Percentiles rank a stretch among this genome's conserved stretches.
phyloP scores from a whole-genome alignment of 164 flowering plant species.

The Macadamia integrifolia region DNA sequence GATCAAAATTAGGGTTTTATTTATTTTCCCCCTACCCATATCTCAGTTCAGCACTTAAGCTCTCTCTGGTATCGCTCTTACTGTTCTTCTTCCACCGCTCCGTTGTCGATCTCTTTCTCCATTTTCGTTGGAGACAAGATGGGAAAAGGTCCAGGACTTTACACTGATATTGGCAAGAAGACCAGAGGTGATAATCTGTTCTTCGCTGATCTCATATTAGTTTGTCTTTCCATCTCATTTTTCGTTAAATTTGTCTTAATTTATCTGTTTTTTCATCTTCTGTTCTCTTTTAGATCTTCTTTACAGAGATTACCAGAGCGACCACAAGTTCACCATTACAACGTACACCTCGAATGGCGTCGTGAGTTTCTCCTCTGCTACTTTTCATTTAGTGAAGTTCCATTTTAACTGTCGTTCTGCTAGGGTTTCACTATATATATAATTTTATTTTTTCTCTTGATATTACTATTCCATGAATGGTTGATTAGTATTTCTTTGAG shows the following conservation, averaged over 20 bases:
- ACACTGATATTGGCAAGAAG: conserved; percentile 28
- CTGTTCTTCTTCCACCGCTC: conserved; percentile 32
- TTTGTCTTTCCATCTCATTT: neutral
- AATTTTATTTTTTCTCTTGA: too few species aligned
- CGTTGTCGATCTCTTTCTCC: too few species aligned
- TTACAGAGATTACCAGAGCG: conserved; percentile 80
- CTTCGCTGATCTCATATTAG: neutral
- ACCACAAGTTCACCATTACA: conserved; percentile 79
- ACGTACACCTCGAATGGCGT: conserved; percentile 72
- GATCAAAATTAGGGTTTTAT: neutral
- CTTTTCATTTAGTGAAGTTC: too few species aligned
- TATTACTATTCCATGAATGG: too few species aligned
- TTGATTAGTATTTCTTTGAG: too few species aligned
- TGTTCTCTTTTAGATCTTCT: conserved; percentile 58
- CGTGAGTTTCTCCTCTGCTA: conserved; percentile 31
- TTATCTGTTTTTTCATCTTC: neutral
- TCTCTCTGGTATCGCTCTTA: neutral
- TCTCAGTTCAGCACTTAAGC: neutral
- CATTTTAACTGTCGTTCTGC: too few species aligned
- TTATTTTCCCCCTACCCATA: too few species aligned
- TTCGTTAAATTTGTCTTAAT: neutral
- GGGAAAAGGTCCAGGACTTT: conserved; percentile 1
- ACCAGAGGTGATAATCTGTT: conserved; percentile 49
- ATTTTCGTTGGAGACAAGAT: neutral
- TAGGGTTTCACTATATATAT: too few species aligned